These are phyloP conservation scores for Acer campestre DNA, from an alignment of 345 rosid species.

Conservation along the genomic window DNA sequence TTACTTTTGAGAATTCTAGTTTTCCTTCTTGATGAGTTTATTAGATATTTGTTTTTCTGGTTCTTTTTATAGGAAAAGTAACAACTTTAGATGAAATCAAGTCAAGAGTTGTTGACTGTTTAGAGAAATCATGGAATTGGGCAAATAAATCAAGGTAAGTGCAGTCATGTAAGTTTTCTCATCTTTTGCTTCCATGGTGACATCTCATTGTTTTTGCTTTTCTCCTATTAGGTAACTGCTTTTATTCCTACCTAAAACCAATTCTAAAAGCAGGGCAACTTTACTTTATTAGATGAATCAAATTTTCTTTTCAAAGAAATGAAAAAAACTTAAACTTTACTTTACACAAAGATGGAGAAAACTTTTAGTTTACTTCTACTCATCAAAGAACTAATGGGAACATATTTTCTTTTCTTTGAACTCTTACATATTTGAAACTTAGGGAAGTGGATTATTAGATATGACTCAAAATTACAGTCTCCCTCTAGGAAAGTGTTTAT, in stretches of 20 bases:
- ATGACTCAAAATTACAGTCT: too few relatives aligned
- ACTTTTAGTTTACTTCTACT: neutral
- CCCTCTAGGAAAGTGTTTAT: too few relatives aligned
- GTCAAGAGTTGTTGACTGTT: slow-evolving; percentile 21
- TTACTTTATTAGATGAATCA: neutral
- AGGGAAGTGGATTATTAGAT: too few relatives aligned
- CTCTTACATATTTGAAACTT: too few relatives aligned
- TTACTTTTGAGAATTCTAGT: neutral
- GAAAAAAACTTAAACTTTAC: neutral
- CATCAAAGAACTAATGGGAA: neutral
- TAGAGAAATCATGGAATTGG: neutral
- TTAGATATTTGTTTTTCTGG: neutral
- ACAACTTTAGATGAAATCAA: neutral
- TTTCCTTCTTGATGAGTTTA: neutral
- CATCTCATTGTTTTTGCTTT: neutral
- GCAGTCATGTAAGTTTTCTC: neutral
- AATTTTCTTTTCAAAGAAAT: neutral
- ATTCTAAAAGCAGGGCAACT: neutral
- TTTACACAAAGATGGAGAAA: neutral
- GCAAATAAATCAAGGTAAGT: neutral
- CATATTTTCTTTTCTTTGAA: neutral
- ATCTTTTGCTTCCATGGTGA: neutral
- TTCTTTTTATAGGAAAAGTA: slow-evolving; percentile 9
- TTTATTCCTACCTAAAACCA: neutral
- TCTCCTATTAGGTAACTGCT: slow-evolving; percentile 1